Percentiles rank a stretch among this genome's conserved stretches.
Evolutionary conservation across 805 yeast species (phyloP).

Genomic region (Aciculoconidium aculeatum): DNA sequence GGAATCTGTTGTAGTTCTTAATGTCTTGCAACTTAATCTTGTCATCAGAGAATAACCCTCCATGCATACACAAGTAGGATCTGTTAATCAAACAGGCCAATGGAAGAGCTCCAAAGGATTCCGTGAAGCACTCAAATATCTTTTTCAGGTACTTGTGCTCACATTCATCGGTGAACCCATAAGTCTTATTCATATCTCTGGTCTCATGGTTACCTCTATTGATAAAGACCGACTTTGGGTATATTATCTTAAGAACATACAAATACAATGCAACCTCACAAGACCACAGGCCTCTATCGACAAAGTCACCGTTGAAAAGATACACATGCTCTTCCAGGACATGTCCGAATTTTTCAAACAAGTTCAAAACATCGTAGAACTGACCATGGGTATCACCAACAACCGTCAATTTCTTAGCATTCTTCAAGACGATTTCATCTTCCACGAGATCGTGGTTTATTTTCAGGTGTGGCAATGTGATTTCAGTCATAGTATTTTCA

Average conservation of each 20-base stretch:
- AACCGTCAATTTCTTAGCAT: slow-evolving; percentile 58
- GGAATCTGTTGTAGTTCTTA: slow-evolving; percentile 62
- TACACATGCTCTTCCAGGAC: slow-evolving; percentile 66
- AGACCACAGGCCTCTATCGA: slow-evolving; percentile 97
- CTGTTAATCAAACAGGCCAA: slow-evolving; percentile 75
- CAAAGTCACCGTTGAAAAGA: slow-evolving; percentile 94
- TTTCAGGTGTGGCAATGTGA: slow-evolving; percentile 38
- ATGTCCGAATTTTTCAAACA: slow-evolving; percentile 69
- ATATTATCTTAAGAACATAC: slow-evolving; percentile 69
- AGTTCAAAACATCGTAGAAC: slow-evolving; percentile 79
- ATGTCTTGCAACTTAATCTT: slow-evolving; percentile 68
- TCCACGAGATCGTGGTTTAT: slow-evolving; percentile 15
- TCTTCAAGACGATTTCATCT: slow-evolving; percentile 20
- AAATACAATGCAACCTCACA: slow-evolving; percentile 87
- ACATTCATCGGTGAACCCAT: slow-evolving; percentile 96
- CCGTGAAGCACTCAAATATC: slow-evolving; percentile 75
- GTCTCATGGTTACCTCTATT: slow-evolving; percentile 98
- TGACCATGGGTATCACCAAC: slow-evolving; percentile 99
- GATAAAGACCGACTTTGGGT: slow-evolving; percentile 63
- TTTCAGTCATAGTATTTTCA: slow-evolving; percentile 75
- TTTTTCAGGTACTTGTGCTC: slow-evolving; percentile 81
- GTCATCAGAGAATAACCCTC: slow-evolving; percentile 85
- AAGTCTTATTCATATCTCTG: slow-evolving; percentile 91
- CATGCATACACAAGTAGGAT: slow-evolving; percentile 87
- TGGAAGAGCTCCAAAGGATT: slow-evolving; percentile 81